Evolutionary conservation across 2,329 filamentous ascomycete genomes (phyloP).

Genomic region (Alternaria panax): DNA sequence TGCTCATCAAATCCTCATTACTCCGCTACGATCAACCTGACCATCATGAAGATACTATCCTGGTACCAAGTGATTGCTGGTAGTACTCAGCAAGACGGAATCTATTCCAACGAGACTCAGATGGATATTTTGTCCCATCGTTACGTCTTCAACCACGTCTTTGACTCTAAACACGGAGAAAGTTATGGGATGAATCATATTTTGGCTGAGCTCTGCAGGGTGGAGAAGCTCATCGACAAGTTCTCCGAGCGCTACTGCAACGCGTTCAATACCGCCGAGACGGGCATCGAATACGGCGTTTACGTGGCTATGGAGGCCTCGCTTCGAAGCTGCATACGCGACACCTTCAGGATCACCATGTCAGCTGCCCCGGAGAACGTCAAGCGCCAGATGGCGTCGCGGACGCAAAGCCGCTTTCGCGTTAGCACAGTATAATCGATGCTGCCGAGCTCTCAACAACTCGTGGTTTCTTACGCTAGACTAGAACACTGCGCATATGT

Average conservation of each 20-base stretch:
- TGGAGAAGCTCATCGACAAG: constrained; percentile 50
- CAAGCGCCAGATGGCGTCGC: constrained; percentile 44
- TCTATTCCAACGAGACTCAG: constrained; percentile 31
- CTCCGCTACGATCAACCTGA: constrained; percentile 47
- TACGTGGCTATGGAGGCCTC: constrained; percentile 41
- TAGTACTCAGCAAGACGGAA: constrained; percentile 24
- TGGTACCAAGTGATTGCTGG: constrained; percentile 48
- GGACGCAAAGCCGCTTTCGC: constrained; percentile 36
- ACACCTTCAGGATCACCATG: constrained; percentile 50
- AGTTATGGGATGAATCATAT: constrained; percentile 43
- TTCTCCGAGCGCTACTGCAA: constrained; percentile 48
- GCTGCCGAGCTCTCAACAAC: constrained; percentile 8
- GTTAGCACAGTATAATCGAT: constrained; percentile 38
- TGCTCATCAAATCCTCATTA: constrained; percentile 49
- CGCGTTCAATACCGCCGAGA: constrained; percentile 27
- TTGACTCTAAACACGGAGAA: constrained; percentile 40
- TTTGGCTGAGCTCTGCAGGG: constrained; percentile 43
- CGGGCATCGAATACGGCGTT: constrained; percentile 40
- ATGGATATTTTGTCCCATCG: constrained; percentile 40
- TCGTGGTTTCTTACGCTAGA: constrained; percentile 9
- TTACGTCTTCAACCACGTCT: constrained; percentile 31
- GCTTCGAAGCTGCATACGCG: constrained; percentile 45
- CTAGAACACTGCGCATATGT: background rate
- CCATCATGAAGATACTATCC: constrained; percentile 46
- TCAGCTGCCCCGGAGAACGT: constrained; percentile 44